Conservation (phyloP, 164 flowering plant species). For the Chloranthus sessilifolius region DNA sequence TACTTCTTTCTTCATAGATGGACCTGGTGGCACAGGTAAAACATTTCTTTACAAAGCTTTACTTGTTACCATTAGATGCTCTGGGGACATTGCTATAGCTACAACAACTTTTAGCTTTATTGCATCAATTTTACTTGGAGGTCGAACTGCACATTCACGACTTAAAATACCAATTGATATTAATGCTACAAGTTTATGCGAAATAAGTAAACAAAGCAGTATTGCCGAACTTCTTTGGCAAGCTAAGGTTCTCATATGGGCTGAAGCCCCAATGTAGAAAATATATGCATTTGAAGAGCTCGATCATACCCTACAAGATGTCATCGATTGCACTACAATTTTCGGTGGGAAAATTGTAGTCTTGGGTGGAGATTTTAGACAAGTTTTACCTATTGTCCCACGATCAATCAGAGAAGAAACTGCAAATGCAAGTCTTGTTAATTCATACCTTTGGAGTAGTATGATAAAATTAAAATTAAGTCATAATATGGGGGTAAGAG, state of each 20-base stretch:
- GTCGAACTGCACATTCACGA: slow-evolving; percentile 24
- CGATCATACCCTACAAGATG: neutral
- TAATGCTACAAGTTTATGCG: neutral
- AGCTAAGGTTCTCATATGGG: neutral
- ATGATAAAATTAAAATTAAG: neutral
- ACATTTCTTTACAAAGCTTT: slow-evolving; percentile 15
- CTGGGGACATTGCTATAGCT: slow-evolving; percentile 10
- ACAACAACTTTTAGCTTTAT: slow-evolving; percentile 14
- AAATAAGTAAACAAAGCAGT: slow-evolving; percentile 7
- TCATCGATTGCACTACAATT: too few species aligned
- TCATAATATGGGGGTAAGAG: neutral
- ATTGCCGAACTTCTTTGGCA: neutral
- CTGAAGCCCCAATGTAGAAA: neutral
- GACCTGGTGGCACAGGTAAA: slow-evolving; percentile 18
- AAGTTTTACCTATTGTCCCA: neutral
- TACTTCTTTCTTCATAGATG: slow-evolving; percentile 19
- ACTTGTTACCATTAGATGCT: slow-evolving; percentile 6
- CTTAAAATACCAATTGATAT: slow-evolving; percentile 15
- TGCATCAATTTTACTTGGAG: slow-evolving; percentile 12
- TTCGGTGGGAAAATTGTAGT: neutral
- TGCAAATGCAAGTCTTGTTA: neutral
- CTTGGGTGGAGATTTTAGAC: too few species aligned
- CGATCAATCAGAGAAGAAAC: neutral
- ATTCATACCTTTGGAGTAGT: too few species aligned
- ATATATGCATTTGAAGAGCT: neutral